These are phyloP conservation scores for Orbilia oligospora DNA, from an alignment of 2,329 filamentous ascomycete species.

Conservation along the genomic window DNA sequence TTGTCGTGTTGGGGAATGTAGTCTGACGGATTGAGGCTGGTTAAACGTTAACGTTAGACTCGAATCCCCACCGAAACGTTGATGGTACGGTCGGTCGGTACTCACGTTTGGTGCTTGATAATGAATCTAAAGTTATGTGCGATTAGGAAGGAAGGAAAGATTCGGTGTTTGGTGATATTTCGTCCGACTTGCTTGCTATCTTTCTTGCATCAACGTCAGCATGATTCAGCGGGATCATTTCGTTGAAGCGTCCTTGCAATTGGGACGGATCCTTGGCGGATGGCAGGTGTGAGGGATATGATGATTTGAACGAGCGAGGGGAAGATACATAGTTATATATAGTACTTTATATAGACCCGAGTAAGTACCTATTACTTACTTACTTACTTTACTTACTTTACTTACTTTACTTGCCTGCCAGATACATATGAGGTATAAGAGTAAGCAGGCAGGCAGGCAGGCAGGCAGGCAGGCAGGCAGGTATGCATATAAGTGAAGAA, in stretches of 20 bases:
- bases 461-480: too few species aligned
- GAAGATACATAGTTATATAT: neutral
- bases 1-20: conserved; percentile 42
- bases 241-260: neutral
- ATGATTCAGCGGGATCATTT: conserved; percentile 16
- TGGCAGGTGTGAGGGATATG: neutral
- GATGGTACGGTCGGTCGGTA: neutral
- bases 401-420: too few species aligned
- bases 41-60: conserved; percentile 22
- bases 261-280: neutral
- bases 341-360: neutral
- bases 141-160: neutral
- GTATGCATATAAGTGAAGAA: too few species aligned
- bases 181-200: too few species aligned
- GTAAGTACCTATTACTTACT: neutral
- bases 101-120: neutral
- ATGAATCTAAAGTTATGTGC: neutral
- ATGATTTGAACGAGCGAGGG: neutral
- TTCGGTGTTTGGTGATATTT: neutral
- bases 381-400: neutral
- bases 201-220: conserved; percentile 10
- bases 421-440: too few species aligned
- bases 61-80: neutral
- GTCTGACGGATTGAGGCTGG: neutral
- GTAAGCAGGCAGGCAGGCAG: neutral